Conservation (phyloP, 495 filamentous ascomycete genomes). For the Aspergillus kassunensis region DNA sequence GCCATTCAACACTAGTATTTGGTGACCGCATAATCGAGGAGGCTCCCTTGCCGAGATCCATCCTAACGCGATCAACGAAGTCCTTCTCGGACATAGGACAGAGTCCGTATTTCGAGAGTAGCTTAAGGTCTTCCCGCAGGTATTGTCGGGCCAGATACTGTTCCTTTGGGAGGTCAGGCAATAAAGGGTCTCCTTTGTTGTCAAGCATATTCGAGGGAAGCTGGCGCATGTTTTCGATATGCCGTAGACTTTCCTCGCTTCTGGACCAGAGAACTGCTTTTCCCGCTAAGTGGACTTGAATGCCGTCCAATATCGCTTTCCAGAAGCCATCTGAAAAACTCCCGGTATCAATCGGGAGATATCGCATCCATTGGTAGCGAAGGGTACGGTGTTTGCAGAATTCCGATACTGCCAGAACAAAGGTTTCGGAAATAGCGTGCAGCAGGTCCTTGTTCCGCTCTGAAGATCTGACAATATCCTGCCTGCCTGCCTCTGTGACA, state of each 20-base stretch:
- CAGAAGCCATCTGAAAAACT: constrained; percentile 14
- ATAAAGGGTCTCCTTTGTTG: constrained; percentile 15
- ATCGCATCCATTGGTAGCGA: constrained; percentile 24
- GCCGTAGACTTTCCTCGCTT: constrained; percentile 5
- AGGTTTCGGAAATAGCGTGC: constrained; percentile 17
- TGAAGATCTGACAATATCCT: constrained; percentile 31
- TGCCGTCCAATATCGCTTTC: constrained; percentile 6
- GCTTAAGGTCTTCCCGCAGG: constrained; percentile 6
- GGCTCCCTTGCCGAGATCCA: constrained; percentile 8
- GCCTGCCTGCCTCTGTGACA: constrained; percentile 38
- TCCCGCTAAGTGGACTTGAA: constrained; percentile 2
- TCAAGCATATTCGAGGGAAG: constrained; percentile 10
- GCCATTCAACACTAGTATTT: constrained; percentile 18
- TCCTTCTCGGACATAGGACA: neutral
- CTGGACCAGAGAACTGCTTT: constrained; percentile 2
- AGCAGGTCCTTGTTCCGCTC: constrained; percentile 19
- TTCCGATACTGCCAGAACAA: constrained; percentile 21
- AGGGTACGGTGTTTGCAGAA: constrained; percentile 23
- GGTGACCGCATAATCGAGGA: constrained; percentile 6
- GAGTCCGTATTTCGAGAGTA: constrained; percentile 12
- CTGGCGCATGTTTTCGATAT: constrained; percentile 10
- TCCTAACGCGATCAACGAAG: constrained; percentile 9
- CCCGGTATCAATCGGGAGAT: constrained; percentile 17
- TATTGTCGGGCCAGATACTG: constrained; percentile 20
- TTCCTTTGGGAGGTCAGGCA: constrained; percentile 16